phyloP scores from a whole-genome alignment of 164 flowering plant genomes.

The Chimonanthus salicifolius region DNA sequence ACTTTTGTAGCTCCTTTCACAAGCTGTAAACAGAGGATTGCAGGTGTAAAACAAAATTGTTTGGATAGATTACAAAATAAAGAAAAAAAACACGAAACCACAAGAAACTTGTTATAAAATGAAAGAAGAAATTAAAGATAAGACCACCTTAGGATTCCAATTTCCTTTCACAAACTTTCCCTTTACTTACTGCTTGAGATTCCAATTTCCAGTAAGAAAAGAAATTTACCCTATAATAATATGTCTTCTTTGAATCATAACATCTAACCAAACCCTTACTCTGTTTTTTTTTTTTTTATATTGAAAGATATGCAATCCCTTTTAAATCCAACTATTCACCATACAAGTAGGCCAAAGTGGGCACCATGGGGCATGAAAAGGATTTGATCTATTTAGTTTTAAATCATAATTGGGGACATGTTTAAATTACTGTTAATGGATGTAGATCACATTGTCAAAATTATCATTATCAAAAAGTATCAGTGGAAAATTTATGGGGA shows the following conservation, averaged over 20 bases:
- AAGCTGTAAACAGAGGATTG: constrained; percentile 16
- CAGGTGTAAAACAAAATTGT: not conserved
- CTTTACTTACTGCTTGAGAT: constrained; percentile 9
- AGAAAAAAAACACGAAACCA: not conserved
- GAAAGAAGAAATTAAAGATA: not conserved
- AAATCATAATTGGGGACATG: no score
- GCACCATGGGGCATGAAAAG: no score
- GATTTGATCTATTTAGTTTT: no score
- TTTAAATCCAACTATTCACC: no score
- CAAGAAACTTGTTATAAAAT: not conserved
- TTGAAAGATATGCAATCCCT: no score
- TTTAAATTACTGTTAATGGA: no score
- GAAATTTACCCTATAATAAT: not conserved
- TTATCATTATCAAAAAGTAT: no score
- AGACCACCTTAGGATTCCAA: constrained; percentile 29
- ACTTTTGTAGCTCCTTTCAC: constrained; percentile 24
- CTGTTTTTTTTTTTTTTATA: no score
- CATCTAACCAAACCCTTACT: no score
- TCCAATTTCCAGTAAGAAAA: constrained; percentile 17
- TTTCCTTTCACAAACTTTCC: constrained; percentile 19
- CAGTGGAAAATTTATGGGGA: no score
- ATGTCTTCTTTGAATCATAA: not conserved
- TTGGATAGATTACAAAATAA: not conserved
- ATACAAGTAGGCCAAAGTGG: no score
- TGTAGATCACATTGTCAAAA: no score